Percentiles rank a stretch among this genome's conserved stretches.
Evolutionary conservation across 441 rosid genomes (phyloP).

Genomic region (Isatis lusitanica): DNA sequence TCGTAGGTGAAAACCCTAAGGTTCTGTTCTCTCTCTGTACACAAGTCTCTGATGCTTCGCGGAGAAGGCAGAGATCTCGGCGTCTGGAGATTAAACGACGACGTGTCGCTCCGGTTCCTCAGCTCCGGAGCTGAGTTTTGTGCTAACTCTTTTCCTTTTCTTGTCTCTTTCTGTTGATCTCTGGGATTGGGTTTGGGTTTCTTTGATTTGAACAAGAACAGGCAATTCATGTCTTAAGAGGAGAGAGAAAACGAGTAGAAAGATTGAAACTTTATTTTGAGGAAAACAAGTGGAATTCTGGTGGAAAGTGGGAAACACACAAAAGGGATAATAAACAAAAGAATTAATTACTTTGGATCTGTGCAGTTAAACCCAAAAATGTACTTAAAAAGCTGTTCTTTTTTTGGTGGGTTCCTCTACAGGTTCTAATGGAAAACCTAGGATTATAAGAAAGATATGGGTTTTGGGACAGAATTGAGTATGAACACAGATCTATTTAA

Average conservation of each 20-base stretch:
- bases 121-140: slow-evolving; percentile 36
- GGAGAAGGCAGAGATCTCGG: slow-evolving; percentile 52
- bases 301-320: not conserved
- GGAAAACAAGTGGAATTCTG: slow-evolving; percentile 6
- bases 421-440: too few relatives aligned
- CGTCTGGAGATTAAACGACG: slow-evolving; percentile 47
- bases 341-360: not conserved
- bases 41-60: slow-evolving; percentile 63
- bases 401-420: too few relatives aligned
- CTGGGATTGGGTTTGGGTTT: slow-evolving; percentile 23
- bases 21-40: slow-evolving; percentile 64
- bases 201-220: slow-evolving; percentile 31
- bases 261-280: not conserved
- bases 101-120: slow-evolving; percentile 35
- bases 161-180: not conserved
- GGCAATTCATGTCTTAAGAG: slow-evolving; percentile 23
- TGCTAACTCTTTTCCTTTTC: slow-evolving; percentile 16
- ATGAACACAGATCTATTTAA: slow-evolving; percentile 32
- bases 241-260: not conserved
- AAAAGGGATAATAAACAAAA: too few relatives aligned
- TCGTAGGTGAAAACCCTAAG: slow-evolving; percentile 61
- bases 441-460: not conserved
- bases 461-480: not conserved
- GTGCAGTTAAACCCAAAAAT: not conserved
- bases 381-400: not conserved